phyloP scores from a whole-genome alignment of 73 alveolate species.

The Effrenium voratum region DNA sequence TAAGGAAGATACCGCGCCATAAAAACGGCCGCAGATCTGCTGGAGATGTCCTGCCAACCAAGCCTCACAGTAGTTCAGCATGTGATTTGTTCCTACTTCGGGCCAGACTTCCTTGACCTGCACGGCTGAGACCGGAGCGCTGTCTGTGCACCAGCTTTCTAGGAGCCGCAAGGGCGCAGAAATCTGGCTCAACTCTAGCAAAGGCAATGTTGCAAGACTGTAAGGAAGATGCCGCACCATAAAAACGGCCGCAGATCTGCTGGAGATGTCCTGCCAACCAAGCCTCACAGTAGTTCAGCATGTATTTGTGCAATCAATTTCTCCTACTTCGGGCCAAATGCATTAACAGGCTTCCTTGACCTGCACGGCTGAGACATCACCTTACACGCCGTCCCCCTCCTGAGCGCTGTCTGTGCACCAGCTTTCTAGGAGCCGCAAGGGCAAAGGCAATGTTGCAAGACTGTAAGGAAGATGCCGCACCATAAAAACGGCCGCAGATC shows the following conservation, averaged over 20 bases:
- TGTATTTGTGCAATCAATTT: too few relatives aligned
- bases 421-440: too few relatives aligned
- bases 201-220: neutral
- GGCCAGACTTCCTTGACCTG: neutral
- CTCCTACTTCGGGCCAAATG: too few relatives aligned
- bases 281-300: too few relatives aligned
- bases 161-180: neutral
- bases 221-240: neutral
- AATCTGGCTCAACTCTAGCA: conserved; percentile 19
- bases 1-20: conserved; percentile 12
- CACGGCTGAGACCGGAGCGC: neutral
- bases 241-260: neutral
- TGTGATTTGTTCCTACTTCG: neutral
- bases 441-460: too few relatives aligned
- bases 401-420: too few relatives aligned
- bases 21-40: neutral
- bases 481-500: too few relatives aligned
- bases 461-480: too few relatives aligned
- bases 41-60: neutral
- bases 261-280: conserved; percentile 25
- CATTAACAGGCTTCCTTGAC: too few relatives aligned
- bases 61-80: neutral
- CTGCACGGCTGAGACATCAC: too few relatives aligned
- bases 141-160: neutral
- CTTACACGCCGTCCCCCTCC: too few relatives aligned